phyloP scores from a whole-genome alignment of 1,284 basidiomycete genomes.

The Malassezia nana region DNA sequence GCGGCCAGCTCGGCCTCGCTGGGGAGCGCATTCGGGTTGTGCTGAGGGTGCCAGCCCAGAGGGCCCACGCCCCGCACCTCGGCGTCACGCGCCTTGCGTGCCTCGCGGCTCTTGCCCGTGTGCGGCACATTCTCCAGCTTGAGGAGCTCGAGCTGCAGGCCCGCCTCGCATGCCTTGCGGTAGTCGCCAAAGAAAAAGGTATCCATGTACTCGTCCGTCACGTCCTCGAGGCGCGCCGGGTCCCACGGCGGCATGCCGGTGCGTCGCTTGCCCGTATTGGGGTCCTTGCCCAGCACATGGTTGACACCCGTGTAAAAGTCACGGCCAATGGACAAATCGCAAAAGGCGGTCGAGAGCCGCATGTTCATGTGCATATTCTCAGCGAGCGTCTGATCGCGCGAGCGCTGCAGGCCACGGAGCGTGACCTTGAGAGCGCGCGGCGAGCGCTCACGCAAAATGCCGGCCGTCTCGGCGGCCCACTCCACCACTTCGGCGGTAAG shows the following conservation, averaged over 20 bases:
- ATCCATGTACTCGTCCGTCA: slow-evolving; percentile 24
- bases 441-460: slow-evolving; percentile 31
- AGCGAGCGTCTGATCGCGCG: slow-evolving; percentile 26
- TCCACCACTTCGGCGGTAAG: slow-evolving; percentile 20
- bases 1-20: slow-evolving; percentile 41
- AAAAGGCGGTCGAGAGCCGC: slow-evolving; percentile 43
- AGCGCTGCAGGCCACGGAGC: slow-evolving; percentile 30
- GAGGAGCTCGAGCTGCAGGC: slow-evolving; percentile 27
- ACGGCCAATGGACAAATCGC: slow-evolving; percentile 38
- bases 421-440: slow-evolving; percentile 42
- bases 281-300: slow-evolving; percentile 37
- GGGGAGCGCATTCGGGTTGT: slow-evolving; percentile 40
- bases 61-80: slow-evolving; percentile 31
- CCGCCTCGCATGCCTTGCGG: slow-evolving; percentile 25
- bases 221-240: slow-evolving; percentile 28
- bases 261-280: slow-evolving; percentile 36
- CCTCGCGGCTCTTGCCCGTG: slow-evolving; percentile 14
- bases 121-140: slow-evolving; percentile 19
- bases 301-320: slow-evolving; percentile 48
- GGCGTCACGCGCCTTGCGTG: slow-evolving; percentile 24
- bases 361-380: slow-evolving; percentile 42
- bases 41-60: slow-evolving; percentile 32
- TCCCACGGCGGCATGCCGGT: slow-evolving; percentile 33
- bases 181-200: slow-evolving; percentile 33
- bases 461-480: slow-evolving; percentile 35